Evolutionary conservation across 768 basidiomycete genomes (phyloP).

Genomic region (Brasilioporus rufonigricans): DNA sequence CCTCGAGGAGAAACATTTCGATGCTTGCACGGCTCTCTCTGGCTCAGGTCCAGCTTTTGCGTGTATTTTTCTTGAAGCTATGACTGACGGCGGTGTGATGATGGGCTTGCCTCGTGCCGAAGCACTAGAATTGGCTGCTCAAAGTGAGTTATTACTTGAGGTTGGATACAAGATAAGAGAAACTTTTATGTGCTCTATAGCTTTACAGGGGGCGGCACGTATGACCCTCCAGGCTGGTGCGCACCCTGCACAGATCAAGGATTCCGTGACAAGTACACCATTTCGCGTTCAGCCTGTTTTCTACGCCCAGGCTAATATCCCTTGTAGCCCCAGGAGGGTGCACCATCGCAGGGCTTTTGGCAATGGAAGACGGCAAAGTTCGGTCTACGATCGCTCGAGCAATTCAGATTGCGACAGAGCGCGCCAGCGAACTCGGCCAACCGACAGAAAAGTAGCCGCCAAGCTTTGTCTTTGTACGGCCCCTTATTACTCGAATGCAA

Average conservation of each 20-base stretch:
- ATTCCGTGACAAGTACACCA: constrained; percentile 89
- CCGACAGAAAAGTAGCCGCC: constrained; percentile 46
- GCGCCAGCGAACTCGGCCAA: constrained; percentile 83
- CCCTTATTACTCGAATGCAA: not conserved
- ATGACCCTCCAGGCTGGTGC: constrained; percentile 89
- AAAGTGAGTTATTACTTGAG: constrained; percentile 57
- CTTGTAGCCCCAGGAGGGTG: constrained; percentile 90
- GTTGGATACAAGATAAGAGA: not conserved
- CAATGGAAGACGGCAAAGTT: constrained; percentile 91
- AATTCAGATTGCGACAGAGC: constrained; percentile 91
- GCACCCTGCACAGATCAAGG: constrained; percentile 96
- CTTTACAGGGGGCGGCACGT: constrained; percentile 92
- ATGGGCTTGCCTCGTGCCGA: constrained; percentile 96
- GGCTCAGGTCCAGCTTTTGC: constrained; percentile 98
- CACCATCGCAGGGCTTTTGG: constrained; percentile 95
- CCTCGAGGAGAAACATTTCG: constrained; percentile 98
- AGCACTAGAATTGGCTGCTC: constrained; percentile 91
- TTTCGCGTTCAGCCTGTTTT: not conserved
- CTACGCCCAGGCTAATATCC: not conserved
- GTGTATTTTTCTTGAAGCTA: constrained; percentile 94
- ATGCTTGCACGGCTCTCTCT: constrained; percentile 94
- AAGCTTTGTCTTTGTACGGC: not conserved
- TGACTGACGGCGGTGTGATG: constrained; percentile 99
- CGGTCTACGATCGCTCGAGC: constrained; percentile 93
- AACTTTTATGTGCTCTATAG: constrained; percentile 38